Evolutionary conservation across 2,329 filamentous ascomycete genomes (phyloP), one percentile per base, ranked within the genome.

Genomic region (Clonostachys solani): DNA sequence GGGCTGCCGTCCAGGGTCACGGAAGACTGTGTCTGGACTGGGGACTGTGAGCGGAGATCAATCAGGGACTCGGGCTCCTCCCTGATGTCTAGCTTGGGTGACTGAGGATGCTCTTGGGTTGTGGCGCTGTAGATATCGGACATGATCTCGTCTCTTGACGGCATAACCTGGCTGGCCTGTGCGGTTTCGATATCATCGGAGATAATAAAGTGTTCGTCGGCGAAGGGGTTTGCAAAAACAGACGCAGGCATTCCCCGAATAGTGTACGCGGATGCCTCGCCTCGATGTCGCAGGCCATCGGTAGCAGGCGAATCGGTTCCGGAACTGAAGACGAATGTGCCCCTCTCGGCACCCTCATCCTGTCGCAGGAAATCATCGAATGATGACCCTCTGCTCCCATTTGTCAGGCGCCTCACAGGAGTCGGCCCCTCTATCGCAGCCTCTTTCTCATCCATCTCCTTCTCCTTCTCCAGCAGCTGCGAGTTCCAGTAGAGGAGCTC

Each of bases 401-500:
- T 33, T n/a, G 41, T 19, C 23, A 29, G 10, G 9, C 23, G 23
- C 23, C 23, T 29, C 23, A 29, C 23, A 17, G n/a, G 35, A 34
- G 41, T 19, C 33, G 34, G 29, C 15, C 23, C 43, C 16, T 38
- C 33, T 10, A 33, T 13, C 17, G 46, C 43, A 15, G 23, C 33
- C 37, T 18, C n/a, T n/a, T 49, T 44, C 45, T 44, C 36, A 5
- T 45, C 16, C 43, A 41, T 33, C 50, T 53, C 57, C 47, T 71
- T 66, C 56, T 71, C 59, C 59, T 77, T 76, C 58, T 75, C 68
- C 44, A 81, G 60, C 45, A 68, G 75, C 33, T 81, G 52, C 4
- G 75, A 70, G 56, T 86, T 86, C 82, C 82, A 86, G 55, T 83
- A 84, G 63, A 84, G 68, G 50, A 86, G 60, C 62, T 86, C 82